Evolutionary conservation across 176 grass and related monocot species (phyloP), one percentile per base, ranked within the genome.

Genomic region (Pontederia paniculata): DNA sequence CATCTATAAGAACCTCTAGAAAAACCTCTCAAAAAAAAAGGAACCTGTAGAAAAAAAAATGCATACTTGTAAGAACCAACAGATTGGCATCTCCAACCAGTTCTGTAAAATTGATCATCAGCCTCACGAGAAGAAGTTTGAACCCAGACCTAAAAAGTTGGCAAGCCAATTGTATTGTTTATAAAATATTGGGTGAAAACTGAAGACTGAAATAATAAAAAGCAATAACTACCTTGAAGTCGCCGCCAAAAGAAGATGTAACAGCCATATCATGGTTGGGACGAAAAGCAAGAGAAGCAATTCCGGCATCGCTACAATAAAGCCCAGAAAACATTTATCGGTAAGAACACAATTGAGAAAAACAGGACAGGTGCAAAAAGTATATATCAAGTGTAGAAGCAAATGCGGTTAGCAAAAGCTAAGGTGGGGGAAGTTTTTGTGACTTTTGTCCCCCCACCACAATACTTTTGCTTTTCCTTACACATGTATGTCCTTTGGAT

Each of bases 21-120:
- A 21, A 48, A 55, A 77, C 75, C 68, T 44, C 20, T 23, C 31
- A 17, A 42, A 54, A 31, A 42, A 55, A 21, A 12, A 14, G 42
- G 16, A 57, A 55, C 13, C 45, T 13, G 5, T 8, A n/a, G 8
- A 21, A 11, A 45, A 49, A 15, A 10, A 42, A 58, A 55, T 31
- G 31, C 58, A 42, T 80, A 98, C 93, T 84, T 98, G 93, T 98
- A 98, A 17, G 93, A 98, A 65, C 93, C 80, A 71, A 91, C 75
- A 13, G 93, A 91, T 77, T 88, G 93, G 80, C 93, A 98, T 81
- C 80, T 90, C 93, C 93, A 98, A 80, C 93, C 83, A 88, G 71
- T 68, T 77, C 17, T 82, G 67, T 64, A 57, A 28, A 56, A 79
- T 70, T 81, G 70, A 66, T 74, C 66, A 71, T 44, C 76, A 69